phyloP scores from a whole-genome alignment of 257 asterid genomes.

The Ocimum tenuiflorum region DNA sequence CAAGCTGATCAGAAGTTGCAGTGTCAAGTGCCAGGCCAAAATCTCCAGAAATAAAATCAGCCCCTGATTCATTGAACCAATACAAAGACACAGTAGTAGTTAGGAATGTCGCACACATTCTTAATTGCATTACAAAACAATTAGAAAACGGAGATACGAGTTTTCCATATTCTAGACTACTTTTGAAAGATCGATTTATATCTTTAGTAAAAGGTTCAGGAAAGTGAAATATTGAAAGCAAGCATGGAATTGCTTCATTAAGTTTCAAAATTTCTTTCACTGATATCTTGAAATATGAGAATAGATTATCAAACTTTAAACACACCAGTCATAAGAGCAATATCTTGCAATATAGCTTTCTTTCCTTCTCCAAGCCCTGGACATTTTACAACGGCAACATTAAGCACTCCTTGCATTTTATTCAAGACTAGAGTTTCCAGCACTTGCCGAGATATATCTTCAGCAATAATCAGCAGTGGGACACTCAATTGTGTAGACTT shows the following conservation, averaged over 20 bases:
- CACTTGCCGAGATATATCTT: slow-evolving; percentile 69
- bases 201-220: background rate
- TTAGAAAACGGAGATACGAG: background rate
- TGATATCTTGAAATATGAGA: background rate
- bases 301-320: background rate
- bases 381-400: slow-evolving; percentile 78
- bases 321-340: slow-evolving; percentile 89
- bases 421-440: slow-evolving; percentile 73
- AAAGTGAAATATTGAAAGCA: slow-evolving; percentile 1
- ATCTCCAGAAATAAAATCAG: slow-evolving; percentile 92
- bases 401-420: slow-evolving; percentile 68
- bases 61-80: slow-evolving; percentile 43
- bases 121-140: background rate
- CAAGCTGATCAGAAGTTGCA: slow-evolving; percentile 98
- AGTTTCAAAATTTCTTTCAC: background rate
- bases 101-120: background rate
- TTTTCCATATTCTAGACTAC: background rate
- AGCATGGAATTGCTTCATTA: background rate
- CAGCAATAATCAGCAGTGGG: slow-evolving; percentile 84
- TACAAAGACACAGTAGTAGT: slow-evolving; percentile 8
- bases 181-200: background rate
- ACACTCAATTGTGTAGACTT: slow-evolving; percentile 84
- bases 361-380: slow-evolving; percentile 75
- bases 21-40: slow-evolving; percentile 66
- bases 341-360: slow-evolving; percentile 85